Percentiles rank a stretch among this genome's conserved stretches.
These are phyloP conservation scores for Rhamnella rubrinervis DNA, from an alignment of 331 rosid species.

Conservation along the genomic window DNA sequence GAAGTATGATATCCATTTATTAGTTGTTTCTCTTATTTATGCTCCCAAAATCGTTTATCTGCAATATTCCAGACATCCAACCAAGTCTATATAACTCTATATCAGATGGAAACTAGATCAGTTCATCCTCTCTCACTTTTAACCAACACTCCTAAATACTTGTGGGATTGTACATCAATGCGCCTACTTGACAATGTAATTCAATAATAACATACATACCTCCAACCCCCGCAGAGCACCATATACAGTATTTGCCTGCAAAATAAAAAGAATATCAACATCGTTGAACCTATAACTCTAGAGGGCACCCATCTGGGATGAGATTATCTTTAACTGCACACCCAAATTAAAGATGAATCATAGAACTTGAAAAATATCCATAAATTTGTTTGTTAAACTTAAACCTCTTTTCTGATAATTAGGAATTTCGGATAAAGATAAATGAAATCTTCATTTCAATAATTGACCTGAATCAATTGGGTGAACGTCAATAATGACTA, in stretches of 20 bases:
- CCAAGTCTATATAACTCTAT: no score
- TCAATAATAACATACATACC: conserved; percentile 45
- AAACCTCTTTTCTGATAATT: background rate
- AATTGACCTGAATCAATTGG: background rate
- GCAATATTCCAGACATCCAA: background rate
- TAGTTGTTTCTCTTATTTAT: conserved; percentile 7
- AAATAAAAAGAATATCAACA: conserved; percentile 27
- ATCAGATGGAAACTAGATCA: no score
- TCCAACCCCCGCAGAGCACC: conserved; percentile 94
- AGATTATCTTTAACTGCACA: background rate
- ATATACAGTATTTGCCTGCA: conserved; percentile 83
- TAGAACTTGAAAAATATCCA: background rate
- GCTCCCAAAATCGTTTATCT: background rate
- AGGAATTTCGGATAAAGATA: background rate
- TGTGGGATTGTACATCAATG: background rate
- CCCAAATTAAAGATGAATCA: background rate
- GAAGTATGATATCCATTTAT: background rate
- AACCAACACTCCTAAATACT: background rate
- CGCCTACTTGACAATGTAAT: background rate
- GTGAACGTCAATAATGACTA: background rate
- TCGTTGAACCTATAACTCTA: conserved; percentile 5
- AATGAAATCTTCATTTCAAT: background rate
- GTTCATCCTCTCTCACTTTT: background rate
- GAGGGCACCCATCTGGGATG: conserved; percentile 5
- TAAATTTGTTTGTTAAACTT: background rate